Evolutionary conservation across 2,329 filamentous ascomycete species (phyloP).

Genomic region (Plenodomus lindquistii): DNA sequence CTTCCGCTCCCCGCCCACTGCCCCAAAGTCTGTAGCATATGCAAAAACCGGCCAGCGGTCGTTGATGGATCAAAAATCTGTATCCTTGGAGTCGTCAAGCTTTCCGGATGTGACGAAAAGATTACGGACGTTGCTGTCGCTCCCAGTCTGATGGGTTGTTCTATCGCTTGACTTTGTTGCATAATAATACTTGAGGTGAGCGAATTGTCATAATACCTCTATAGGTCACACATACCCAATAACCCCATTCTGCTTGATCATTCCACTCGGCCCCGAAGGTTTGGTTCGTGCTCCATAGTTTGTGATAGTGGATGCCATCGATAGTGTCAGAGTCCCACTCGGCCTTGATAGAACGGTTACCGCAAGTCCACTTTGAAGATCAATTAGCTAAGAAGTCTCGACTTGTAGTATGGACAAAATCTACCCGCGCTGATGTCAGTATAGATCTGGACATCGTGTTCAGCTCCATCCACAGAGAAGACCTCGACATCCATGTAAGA

Average conservation of each 20-base stretch:
- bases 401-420: constrained; percentile 19
- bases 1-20: constrained; percentile 42
- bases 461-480: constrained; percentile 62
- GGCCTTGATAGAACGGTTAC: constrained; percentile 59
- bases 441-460: constrained; percentile 71
- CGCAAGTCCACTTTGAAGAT: constrained; percentile 69
- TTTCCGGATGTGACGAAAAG: constrained; percentile 50
- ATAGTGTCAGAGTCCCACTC: constrained; percentile 62
- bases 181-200: constrained; percentile 49
- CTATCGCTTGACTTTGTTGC: constrained; percentile 49
- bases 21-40: constrained; percentile 56
- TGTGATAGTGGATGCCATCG: constrained; percentile 62
- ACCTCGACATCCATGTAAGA: constrained; percentile 71
- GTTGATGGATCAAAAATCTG: constrained; percentile 55
- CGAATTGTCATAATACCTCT: background rate
- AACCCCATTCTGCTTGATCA: constrained; percentile 58
- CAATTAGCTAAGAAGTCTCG: constrained; percentile 8
- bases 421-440: constrained; percentile 71
- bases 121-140: constrained; percentile 51
- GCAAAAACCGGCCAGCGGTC: constrained; percentile 58
- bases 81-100: constrained; percentile 53
- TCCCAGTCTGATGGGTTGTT: constrained; percentile 54
- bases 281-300: constrained; percentile 54
- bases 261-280: constrained; percentile 52
- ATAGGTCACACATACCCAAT: constrained; percentile 37